Percentiles rank a stretch among this genome's conserved stretches.
Evolutionary conservation across 1,284 basidiomycete species (phyloP).

Genomic region (Heterobasidion occidentale): DNA sequence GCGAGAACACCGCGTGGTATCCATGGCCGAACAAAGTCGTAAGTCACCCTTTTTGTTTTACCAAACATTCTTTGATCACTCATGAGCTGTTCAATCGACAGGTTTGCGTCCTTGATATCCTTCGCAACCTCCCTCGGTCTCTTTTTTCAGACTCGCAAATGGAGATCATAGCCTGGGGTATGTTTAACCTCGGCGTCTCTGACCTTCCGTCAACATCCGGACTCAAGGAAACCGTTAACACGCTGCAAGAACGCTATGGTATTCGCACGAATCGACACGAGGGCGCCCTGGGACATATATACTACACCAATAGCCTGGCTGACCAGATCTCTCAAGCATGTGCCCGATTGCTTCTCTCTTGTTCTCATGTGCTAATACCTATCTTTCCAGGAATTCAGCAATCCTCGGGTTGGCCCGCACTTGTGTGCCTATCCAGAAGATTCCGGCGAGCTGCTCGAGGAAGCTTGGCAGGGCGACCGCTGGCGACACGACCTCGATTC

Average conservation of each 20-base stretch:
- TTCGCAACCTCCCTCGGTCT: slow-evolving; percentile 10
- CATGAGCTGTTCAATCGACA: neutral
- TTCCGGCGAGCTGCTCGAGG: neutral
- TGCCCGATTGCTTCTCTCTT: neutral
- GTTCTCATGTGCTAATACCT: neutral
- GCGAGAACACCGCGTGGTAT: neutral
- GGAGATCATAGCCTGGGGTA: slow-evolving; percentile 6
- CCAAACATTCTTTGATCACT: neutral
- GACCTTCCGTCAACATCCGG: slow-evolving; percentile 1
- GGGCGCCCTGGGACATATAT: neutral
- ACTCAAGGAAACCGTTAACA: neutral
- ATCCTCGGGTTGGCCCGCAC: neutral
- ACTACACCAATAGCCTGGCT: neutral
- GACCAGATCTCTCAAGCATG: neutral
- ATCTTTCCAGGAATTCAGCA: slow-evolving; percentile 1
- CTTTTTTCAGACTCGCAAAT: slow-evolving; percentile 10
- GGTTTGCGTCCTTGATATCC: slow-evolving; percentile 9
- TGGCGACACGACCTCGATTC: neutral
- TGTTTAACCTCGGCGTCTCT: slow-evolving; percentile 1
- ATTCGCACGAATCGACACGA: slow-evolving; percentile 3
- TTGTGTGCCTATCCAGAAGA: neutral
- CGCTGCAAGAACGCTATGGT: slow-evolving; percentile 2
- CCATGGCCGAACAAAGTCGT: neutral
- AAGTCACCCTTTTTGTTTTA: neutral
- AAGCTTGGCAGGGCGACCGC: neutral